Conservation (phyloP, 1,284 basidiomycete species). For the Leccinum insigne region DNA sequence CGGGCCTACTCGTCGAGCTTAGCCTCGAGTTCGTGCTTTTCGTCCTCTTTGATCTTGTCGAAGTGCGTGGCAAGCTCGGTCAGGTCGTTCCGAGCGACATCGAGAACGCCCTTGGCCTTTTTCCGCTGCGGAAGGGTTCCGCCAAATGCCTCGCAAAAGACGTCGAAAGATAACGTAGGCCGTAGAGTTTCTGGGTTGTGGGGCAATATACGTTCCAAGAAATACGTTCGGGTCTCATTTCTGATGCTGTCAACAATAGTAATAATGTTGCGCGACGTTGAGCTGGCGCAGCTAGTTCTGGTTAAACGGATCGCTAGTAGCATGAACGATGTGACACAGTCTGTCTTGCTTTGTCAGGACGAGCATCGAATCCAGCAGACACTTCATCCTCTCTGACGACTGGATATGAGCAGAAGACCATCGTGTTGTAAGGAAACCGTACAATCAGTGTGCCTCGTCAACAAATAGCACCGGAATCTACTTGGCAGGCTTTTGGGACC, state of each 20-base stretch:
- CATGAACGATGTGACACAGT: too few relatives aligned
- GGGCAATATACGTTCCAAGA: conserved; percentile 59
- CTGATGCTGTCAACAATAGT: conserved; percentile 79
- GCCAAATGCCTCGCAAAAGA: conserved; percentile 74
- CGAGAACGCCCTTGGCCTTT: conserved; percentile 71
- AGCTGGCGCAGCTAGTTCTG: too few relatives aligned
- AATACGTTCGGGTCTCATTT: conserved; percentile 64
- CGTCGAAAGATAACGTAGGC: conserved; percentile 62
- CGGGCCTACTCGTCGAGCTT: conserved; percentile 81
- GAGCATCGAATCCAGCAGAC: too few relatives aligned
- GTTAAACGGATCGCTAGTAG: too few relatives aligned
- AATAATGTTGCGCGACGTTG: conserved; percentile 69
- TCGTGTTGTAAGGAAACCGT: too few relatives aligned
- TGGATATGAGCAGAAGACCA: too few relatives aligned
- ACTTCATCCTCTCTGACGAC: too few relatives aligned
- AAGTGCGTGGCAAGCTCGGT: conserved; percentile 79
- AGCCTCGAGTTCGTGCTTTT: conserved; percentile 74
- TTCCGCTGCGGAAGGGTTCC: conserved; percentile 64
- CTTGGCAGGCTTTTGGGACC: too few relatives aligned
- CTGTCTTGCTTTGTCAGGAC: too few relatives aligned
- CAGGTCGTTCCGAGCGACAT: conserved; percentile 82
- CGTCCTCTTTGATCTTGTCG: conserved; percentile 81
- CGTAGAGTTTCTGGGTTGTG: conserved; percentile 60
- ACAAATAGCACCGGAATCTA: too few relatives aligned
- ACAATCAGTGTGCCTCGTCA: too few relatives aligned